Percentiles rank a stretch among this genome's conserved stretches.
These are phyloP conservation scores for Leccinum subgranulosum DNA, from an alignment of 768 basidiomycete genomes.

Conservation along the genomic window DNA sequence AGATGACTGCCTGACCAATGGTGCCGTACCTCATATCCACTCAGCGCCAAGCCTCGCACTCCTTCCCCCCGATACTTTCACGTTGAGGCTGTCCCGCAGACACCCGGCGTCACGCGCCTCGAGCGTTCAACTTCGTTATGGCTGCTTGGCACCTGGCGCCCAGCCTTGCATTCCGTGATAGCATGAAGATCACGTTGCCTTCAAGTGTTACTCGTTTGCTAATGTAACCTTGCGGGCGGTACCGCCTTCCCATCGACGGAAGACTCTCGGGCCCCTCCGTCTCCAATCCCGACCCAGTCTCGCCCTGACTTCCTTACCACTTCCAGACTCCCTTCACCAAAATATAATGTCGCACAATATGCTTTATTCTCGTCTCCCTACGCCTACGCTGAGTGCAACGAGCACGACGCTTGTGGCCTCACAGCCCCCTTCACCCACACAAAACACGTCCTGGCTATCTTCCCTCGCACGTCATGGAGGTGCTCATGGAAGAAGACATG, in stretches of 20 bases:
- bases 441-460: slow-evolving; percentile 50
- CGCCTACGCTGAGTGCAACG: slow-evolving; percentile 31
- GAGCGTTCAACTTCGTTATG: no score
- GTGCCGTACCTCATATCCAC: no score
- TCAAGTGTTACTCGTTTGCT: slow-evolving; percentile 67
- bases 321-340: slow-evolving; percentile 76
- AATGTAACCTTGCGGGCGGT: slow-evolving; percentile 65
- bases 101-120: no score
- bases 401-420: slow-evolving; percentile 23
- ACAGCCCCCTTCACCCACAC: slow-evolving; percentile 33
- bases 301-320: slow-evolving; percentile 33
- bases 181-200: slow-evolving; percentile 57
- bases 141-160: no score
- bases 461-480: slow-evolving; percentile 81
- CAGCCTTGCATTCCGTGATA: no score
- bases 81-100: no score
- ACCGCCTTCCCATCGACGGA: slow-evolving; percentile 69
- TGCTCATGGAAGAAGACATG: slow-evolving; percentile 92
- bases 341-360: slow-evolving; percentile 74
- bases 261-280: slow-evolving; percentile 46
- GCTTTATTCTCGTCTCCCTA: slow-evolving; percentile 61
- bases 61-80: no score
- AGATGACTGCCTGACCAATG: no score
- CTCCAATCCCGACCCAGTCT: slow-evolving; percentile 24
- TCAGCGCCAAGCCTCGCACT: no score